Evolutionary conservation across 2,329 filamentous ascomycete species (phyloP).

Genomic region (Alternaria tenuissima): DNA sequence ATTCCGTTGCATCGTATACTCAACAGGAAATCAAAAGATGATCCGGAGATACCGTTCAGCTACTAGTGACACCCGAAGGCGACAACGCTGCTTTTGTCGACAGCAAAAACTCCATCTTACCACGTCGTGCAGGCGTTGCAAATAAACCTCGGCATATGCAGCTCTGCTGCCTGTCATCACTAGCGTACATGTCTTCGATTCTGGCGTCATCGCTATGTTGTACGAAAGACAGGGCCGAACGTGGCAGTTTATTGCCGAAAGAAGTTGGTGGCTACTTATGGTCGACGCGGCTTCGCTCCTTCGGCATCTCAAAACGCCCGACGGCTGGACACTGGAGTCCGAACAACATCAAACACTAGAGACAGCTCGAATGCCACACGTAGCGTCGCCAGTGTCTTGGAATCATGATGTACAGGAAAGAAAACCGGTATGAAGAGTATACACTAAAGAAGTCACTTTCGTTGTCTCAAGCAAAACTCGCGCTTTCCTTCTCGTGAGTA

Average conservation of each 20-base stretch:
- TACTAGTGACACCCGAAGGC: neutral
- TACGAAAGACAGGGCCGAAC: neutral
- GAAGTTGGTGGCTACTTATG: neutral
- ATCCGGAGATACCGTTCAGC: rapidly evolving
- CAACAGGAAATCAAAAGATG: too few relatives aligned
- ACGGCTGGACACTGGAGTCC: neutral
- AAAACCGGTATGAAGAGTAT: neutral
- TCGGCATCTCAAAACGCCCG: neutral
- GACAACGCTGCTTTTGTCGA: too few relatives aligned
- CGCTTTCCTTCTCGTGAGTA: too few relatives aligned
- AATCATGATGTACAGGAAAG: neutral
- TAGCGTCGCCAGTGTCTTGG: too few relatives aligned
- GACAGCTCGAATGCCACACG: too few relatives aligned
- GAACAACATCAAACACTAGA: neutral
- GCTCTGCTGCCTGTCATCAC: neutral
- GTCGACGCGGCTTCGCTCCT: neutral
- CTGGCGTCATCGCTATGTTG: neutral
- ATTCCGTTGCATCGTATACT: too few relatives aligned
- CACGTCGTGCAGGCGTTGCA: neutral
- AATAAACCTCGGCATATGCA: neutral
- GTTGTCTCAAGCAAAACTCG: too few relatives aligned
- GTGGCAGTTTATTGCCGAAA: neutral
- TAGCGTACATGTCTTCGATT: neutral
- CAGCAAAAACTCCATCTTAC: too few relatives aligned
- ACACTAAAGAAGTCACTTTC: neutral